A percentile compares a stretch with the other conserved stretches of the same genome.
phyloP scores from a whole-genome alignment of 768 basidiomycete genomes.

The Chlorophyllum brunneum region DNA sequence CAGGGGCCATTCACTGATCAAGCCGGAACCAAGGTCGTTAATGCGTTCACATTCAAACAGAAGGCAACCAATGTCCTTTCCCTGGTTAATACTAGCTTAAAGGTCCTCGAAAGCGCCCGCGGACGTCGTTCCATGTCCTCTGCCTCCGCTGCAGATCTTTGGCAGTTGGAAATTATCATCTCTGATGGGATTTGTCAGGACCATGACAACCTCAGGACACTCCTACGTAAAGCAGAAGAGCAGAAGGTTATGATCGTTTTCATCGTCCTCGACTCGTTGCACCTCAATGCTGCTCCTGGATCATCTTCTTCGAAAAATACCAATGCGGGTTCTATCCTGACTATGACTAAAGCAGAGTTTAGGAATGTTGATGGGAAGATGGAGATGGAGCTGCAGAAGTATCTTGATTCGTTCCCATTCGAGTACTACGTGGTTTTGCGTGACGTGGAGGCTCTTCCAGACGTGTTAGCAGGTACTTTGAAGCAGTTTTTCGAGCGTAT shows the following conservation, averaged over 20 bases:
- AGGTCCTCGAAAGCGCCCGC: conserved; percentile 71
- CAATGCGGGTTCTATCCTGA: conserved; percentile 75
- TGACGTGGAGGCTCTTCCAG: conserved; percentile 87
- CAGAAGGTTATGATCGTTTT: conserved; percentile 95
- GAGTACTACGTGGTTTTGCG: conserved; percentile 95
- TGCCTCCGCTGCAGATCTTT: conserved; percentile 73
- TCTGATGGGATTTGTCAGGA: conserved; percentile 99
- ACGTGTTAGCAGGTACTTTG: conserved; percentile 82
- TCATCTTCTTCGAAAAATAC: conserved; percentile 18
- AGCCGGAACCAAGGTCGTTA: conserved; percentile 76
- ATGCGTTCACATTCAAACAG: conserved; percentile 87
- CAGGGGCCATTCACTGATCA: conserved; percentile 77
- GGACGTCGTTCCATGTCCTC: conserved; percentile 59
- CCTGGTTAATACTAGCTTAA: conserved; percentile 76
- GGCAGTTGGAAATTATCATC: conserved; percentile 98
- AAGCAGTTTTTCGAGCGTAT: conserved; percentile 90
- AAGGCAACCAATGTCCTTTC: conserved; percentile 82
- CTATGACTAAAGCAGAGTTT: conserved; percentile 91
- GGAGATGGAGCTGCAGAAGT: conserved; percentile 85
- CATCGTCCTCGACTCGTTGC: conserved; percentile 89
- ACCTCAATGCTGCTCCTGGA: conserved; percentile 24
- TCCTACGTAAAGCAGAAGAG: conserved; percentile 82
- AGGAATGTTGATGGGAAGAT: conserved; percentile 74
- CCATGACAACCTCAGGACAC: conserved; percentile 76
- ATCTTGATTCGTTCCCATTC: conserved; percentile 96